Percentiles rank a stretch among this genome's conserved stretches.
phyloP scores from a whole-genome alignment of 1,284 basidiomycete genomes.

The Lentinula novae-zelandiae region DNA sequence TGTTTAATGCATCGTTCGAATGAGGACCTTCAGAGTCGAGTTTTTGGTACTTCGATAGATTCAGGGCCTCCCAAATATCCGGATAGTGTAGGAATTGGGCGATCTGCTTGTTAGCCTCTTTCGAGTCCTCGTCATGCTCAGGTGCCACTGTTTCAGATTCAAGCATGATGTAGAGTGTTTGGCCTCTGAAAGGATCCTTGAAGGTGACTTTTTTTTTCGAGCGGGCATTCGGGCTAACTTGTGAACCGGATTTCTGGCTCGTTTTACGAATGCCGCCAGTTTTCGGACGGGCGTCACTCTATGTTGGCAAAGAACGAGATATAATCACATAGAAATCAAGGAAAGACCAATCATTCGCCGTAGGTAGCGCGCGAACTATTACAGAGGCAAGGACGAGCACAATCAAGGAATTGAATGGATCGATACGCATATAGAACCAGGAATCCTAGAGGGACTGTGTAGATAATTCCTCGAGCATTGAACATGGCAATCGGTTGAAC shows the following conservation, averaged over 20 bases:
- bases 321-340: neutral
- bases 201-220: neutral
- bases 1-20: neutral
- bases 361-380: neutral
- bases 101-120: neutral
- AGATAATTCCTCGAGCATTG: neutral
- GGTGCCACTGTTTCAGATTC: neutral
- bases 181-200: neutral
- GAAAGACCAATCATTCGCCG: neutral
- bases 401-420: neutral
- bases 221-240: too few species aligned
- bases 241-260: too few species aligned
- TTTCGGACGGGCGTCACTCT: neutral
- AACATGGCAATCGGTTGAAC: neutral
- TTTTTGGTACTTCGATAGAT: neutral
- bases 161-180: neutral
- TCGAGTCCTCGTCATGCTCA: neutral
- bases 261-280: neutral
- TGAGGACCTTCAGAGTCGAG: neutral
- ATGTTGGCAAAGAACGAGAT: neutral
- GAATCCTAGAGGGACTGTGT: neutral
- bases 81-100: neutral
- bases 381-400: neutral
- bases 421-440: neutral
- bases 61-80: neutral